phyloP scores from a whole-genome alignment of 192 early-diverging fungal species.

The Umbelopsis ramanniana region DNA sequence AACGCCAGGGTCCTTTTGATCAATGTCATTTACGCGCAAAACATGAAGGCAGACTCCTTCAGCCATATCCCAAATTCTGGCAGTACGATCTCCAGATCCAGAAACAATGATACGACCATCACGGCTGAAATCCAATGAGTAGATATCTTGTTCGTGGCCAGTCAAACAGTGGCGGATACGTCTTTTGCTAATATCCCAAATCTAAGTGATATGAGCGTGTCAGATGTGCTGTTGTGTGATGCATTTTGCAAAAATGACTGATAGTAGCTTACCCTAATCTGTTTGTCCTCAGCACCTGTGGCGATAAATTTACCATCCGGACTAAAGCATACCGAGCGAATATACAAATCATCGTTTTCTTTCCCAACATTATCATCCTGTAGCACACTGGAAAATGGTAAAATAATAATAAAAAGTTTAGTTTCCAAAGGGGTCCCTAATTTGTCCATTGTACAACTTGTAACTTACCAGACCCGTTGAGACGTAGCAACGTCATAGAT shows the following conservation, averaged over 20 bases:
- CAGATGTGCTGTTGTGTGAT: not conserved
- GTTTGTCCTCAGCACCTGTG: conserved; percentile 95
- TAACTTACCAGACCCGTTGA: conserved; percentile 24
- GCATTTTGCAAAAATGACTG: no score
- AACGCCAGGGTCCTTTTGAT: conserved; percentile 91
- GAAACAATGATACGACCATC: conserved; percentile 90
- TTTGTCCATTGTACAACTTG: no score
- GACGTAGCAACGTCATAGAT: conserved; percentile 69
- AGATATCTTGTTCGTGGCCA: conserved; percentile 98
- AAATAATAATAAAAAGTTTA: not conserved
- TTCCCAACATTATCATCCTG: conserved; percentile 76
- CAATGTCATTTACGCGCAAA: conserved; percentile 78
- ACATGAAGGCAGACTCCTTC: conserved; percentile 73
- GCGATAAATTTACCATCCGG: conserved; percentile 90
- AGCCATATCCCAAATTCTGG: conserved; percentile 88
- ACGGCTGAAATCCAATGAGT: conserved; percentile 92
- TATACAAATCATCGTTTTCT: conserved; percentile 85
- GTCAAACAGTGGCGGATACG: conserved; percentile 68
- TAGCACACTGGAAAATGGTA: conserved; percentile 54
- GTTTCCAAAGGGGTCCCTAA: not conserved
- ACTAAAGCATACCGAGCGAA: conserved; percentile 95
- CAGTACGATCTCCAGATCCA: conserved; percentile 87
- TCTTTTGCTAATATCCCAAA: conserved; percentile 73
- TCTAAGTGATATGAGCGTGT: conserved; percentile 32
- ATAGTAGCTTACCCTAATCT: conserved; percentile 71